phyloP scores from a whole-genome alignment of 2,329 filamentous ascomycete species.

The Phialocephala sp. region DNA sequence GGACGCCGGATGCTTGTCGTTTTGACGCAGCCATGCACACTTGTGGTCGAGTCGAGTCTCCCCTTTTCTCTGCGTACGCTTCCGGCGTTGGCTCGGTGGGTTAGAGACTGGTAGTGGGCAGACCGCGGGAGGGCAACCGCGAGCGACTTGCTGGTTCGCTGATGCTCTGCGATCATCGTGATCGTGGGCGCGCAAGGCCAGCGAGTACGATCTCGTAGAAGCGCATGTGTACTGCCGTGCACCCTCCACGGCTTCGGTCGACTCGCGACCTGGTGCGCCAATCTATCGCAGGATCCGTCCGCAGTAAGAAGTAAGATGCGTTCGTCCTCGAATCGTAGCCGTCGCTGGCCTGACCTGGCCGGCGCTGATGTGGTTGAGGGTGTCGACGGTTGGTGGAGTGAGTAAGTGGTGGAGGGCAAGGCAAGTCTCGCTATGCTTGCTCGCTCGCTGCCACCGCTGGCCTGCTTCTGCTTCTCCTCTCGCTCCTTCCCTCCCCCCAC shows the following conservation, averaged over 20 bases:
- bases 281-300: neutral
- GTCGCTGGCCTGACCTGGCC: too few species aligned
- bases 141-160: neutral
- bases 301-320: too few species aligned
- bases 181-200: neutral
- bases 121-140: neutral
- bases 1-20: constrained; percentile 18
- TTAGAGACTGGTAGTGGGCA: neutral
- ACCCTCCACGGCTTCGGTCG: neutral
- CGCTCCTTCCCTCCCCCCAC: constrained; percentile 18
- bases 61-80: constrained; percentile 15
- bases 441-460: neutral
- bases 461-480: neutral
- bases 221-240: neutral
- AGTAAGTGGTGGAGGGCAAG: too few species aligned
- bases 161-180: neutral
- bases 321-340: too few species aligned
- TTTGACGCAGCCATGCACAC: constrained; percentile 21
- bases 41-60: constrained; percentile 18
- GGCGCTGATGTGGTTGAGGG: too few species aligned
- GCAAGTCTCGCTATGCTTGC: too few species aligned
- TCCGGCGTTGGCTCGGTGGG: too few species aligned
- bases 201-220: neutral
- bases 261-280: neutral
- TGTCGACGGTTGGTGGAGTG: too few species aligned